Evolutionary conservation across 78 protist species (phyloP), one percentile per base, ranked within the genome.

Genomic region (Cavenderia fasciculata): DNA sequence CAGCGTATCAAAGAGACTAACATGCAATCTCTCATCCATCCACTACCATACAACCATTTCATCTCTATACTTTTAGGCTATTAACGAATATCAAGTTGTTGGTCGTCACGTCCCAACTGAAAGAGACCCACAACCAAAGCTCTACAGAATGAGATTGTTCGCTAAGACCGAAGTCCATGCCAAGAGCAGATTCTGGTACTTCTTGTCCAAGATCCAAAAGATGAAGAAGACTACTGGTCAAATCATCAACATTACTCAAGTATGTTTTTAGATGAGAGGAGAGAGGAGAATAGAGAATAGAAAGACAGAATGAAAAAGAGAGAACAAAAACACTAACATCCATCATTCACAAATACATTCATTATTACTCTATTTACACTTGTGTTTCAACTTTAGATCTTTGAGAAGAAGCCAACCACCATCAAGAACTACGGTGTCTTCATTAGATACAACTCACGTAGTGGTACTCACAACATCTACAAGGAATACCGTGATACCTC

Each of bases 381-480:
- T n/a, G n/a, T n/a, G n/a, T 12, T 14, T 2, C 34, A 0, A 31
- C 4, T n/a, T 44, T 47, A 95, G 97, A 75, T 98, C 92, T 63
- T 61, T 62, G 99, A 98, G 94, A 94, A 82, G 86, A 78, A 65
- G 57, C 96, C 97, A 33, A 14, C 0, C 27, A 41, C 12, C 18
- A 94, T 97, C 82, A 95, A 97, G 95, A 99, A 97, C 98, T 99
- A 74, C 78, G 99, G 98, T 74, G 71, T 99, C 68, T 95, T 95
- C 96, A 57, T 98, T 70, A 92, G 99, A 68, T 99, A 98, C 96
- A 93, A 96, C 95, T 94, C 98, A 27, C 94, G 99, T 29, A 69
- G 94, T 18, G 99, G 99, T 76, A 96, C 97, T 25, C 98, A 96
- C 95, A 99, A 99, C 97, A 96, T 97, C 97, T 96, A 95, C 98